Base-by-base conservation (phyloP, 192 early-diverging fungal species). In the Entophlyctis luteolus region DNA sequence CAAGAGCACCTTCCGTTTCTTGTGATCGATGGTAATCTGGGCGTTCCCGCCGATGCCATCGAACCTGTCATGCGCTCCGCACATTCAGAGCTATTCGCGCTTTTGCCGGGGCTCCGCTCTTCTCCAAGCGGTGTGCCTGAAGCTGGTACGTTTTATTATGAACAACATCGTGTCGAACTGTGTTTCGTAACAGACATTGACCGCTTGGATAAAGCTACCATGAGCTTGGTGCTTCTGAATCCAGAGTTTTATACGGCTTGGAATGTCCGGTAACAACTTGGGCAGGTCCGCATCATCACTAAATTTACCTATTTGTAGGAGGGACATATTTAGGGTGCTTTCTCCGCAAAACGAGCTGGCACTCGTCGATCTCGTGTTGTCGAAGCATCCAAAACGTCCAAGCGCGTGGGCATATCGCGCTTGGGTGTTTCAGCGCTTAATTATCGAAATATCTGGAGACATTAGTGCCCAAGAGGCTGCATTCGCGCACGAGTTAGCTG, bases 371-470 rank as follows among this genome's bases (percentile, higher is more conserved):
- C 50, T 66, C 18, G 63, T 66, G 52, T 34, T 66, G 6, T 54
- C 63, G 28, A 66, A 66, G 35, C 63, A 66, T 37, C 63, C 63
- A 34, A 66, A 66, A 28, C 48, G 63, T 23, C 63, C 63, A 4
- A 20, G 28, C 22, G 63, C 63, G 22, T 66, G 63, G 63, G 28
- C 48, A 23, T 52, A 66, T 25, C 48, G 63, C 6, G 63, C 63
- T 0, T 66, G 48, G 48, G 8, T 66, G 4, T 33, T n/a, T n/a
- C n/a, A n/a, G n/a, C n/a, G n/a, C n/a, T n/a, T n/a, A n/a, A n/a
- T n/a, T 66, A 27, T n/a, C 48, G n/a, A 20, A 38, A 16, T 28
- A 42, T 34, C 33, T 36, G 28, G 57, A 37, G n/a, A n/a, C n/a
- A n/a, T n/a, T n/a, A n/a, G n/a, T n/a, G n/a, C n/a, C n/a, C n/a